Percentiles rank a stretch among this genome's conserved stretches.
phyloP scores from a whole-genome alignment of 768 basidiomycete species.

The Hebeloma cylindrosporum region DNA sequence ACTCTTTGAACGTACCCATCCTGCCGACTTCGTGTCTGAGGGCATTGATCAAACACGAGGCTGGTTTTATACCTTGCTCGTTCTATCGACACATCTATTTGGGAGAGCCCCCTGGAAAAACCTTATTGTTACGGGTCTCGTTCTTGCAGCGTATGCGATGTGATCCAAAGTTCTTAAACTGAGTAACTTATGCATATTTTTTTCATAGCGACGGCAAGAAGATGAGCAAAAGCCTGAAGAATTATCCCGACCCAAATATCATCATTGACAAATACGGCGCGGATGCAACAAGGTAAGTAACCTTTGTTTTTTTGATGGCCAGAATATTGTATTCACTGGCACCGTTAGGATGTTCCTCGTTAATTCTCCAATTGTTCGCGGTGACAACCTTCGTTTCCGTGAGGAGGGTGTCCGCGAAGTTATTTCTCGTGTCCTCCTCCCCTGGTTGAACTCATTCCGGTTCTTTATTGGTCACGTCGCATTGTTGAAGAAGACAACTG shows the following conservation, averaged over 20 bases:
- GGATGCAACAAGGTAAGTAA: slow-evolving; percentile 80
- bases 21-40: slow-evolving; percentile 96
- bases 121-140: slow-evolving; percentile 92
- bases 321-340: background rate
- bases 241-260: slow-evolving; percentile 94
- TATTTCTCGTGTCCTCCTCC: slow-evolving; percentile 91
- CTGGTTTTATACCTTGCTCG: slow-evolving; percentile 99
- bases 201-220: slow-evolving; percentile 88
- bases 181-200: slow-evolving; percentile 8
- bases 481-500: slow-evolving; percentile 78
- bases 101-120: slow-evolving; percentile 97
- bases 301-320: background rate
- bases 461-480: slow-evolving; percentile 97
- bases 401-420: slow-evolving; percentile 98
- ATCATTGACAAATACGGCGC: slow-evolving; percentile 92
- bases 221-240: slow-evolving; percentile 97
- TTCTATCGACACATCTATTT: slow-evolving; percentile 94
- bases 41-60: slow-evolving; percentile 99
- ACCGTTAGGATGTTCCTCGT: slow-evolving; percentile 90
- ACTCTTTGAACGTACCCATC: slow-evolving; percentile 80
- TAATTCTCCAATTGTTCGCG: slow-evolving; percentile 97
- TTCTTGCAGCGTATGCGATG: slow-evolving; percentile 88
- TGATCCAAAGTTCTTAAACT: background rate
- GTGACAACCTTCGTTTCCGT: slow-evolving; percentile 95
- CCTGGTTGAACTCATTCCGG: slow-evolving; percentile 98